Evolutionary conservation across 306 rosid genomes (phyloP).

Genomic region (Lathyrus aphaca): DNA sequence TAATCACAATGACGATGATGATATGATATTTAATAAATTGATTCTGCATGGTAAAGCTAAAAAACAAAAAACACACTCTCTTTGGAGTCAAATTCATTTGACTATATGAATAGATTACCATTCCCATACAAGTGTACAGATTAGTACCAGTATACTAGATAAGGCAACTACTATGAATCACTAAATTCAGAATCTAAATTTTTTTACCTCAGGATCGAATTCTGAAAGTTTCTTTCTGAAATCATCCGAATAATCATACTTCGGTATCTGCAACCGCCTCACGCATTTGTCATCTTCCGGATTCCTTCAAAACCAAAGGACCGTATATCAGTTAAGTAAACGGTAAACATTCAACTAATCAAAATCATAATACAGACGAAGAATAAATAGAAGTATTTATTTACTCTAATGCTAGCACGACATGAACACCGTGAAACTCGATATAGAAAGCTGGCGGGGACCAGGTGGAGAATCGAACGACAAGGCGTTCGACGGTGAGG

Average conservation of each 20-base stretch:
- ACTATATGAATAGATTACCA: conserved; percentile 13
- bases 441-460: conserved; percentile 61
- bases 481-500: conserved; percentile 57
- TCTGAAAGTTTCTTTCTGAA: conserved; percentile 62
- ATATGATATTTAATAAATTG: conserved; percentile 33
- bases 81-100: conserved; percentile 16
- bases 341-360: conserved; percentile 4
- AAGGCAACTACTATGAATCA: background rate
- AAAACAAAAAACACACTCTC: background rate
- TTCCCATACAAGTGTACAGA: conserved; percentile 12
- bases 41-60: conserved; percentile 11
- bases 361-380: background rate
- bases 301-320: conserved; percentile 50
- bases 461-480: conserved; percentile 72
- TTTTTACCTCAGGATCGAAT: conserved; percentile 83
- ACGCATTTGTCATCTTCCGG: conserved; percentile 48
- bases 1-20: conserved; percentile 30
- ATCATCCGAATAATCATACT: conserved; percentile 48
- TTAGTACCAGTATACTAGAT: background rate
- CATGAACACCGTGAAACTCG: conserved; percentile 62
- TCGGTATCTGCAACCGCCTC: conserved; percentile 36
- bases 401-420: conserved; percentile 56
- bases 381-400: background rate
- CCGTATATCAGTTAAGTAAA: conserved; percentile 15
- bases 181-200: conserved; percentile 6